Evolutionary conservation across 495 filamentous ascomycete species (phyloP).

Genomic region (Thozetella sp.): DNA sequence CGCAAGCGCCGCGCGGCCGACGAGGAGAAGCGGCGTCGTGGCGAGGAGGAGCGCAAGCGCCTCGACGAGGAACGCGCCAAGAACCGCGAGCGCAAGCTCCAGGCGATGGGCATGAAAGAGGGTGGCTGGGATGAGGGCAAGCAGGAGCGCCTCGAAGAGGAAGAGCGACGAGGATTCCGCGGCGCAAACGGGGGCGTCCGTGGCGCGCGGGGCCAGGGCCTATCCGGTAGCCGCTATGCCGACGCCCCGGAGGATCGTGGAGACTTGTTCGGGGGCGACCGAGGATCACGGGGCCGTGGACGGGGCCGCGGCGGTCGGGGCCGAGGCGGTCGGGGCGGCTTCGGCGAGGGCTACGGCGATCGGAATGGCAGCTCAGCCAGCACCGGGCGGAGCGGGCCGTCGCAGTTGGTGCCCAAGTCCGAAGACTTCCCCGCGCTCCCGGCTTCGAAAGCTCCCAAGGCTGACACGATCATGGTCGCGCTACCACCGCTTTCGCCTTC

Average conservation of each 20-base stretch:
- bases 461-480: slow-evolving; percentile 16
- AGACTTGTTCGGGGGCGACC: slow-evolving; percentile 13
- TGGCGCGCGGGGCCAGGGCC: slow-evolving; percentile 21
- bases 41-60: slow-evolving; percentile 41
- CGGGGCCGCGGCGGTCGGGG: slow-evolving; percentile 17
- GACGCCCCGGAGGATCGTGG: slow-evolving; percentile 23
- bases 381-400: slow-evolving; percentile 8
- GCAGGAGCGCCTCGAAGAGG: slow-evolving; percentile 26
- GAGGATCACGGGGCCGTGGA: slow-evolving; percentile 25
- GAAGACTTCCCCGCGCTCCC: slow-evolving; percentile 49
- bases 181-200: slow-evolving; percentile 43
- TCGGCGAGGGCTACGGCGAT: slow-evolving; percentile 10
- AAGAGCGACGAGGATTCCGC: slow-evolving; percentile 30
- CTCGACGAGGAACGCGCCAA: slow-evolving; percentile 51
- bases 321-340: slow-evolving; percentile 16
- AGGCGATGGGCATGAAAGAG: slow-evolving; percentile 42
- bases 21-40: slow-evolving; percentile 29
- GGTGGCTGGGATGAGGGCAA: slow-evolving; percentile 52
- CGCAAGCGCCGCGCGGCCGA: slow-evolving; percentile 44
- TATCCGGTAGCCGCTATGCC: slow-evolving; percentile 35
- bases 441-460: slow-evolving; percentile 14
- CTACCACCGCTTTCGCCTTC: slow-evolving; percentile 3
- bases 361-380: slow-evolving; percentile 10
- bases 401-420: slow-evolving; percentile 9
- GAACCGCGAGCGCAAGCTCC: slow-evolving; percentile 49